Evolutionary conservation across 2,329 filamentous ascomycete species (phyloP).

Genomic region (Fusarium brevicatenulatum): DNA sequence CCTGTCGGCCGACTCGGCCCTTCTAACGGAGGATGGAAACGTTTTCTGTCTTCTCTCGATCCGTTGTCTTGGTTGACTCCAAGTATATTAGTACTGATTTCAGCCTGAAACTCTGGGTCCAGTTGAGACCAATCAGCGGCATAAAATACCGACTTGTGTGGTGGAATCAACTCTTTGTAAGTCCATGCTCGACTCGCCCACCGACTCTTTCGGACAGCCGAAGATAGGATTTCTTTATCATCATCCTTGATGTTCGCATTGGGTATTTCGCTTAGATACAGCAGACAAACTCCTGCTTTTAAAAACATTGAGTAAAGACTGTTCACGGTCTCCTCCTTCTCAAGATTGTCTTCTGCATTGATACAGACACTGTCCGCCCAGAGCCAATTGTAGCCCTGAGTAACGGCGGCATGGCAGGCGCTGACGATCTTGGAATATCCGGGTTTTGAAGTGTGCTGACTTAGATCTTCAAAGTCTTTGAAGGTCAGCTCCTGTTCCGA

Average conservation of each 20-base stretch:
- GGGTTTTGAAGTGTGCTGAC: background rate
- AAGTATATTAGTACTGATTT: rapidly evolving
- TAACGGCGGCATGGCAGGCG: rapidly evolving
- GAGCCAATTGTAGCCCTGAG: background rate
- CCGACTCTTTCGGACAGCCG: background rate
- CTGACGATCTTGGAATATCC: background rate
- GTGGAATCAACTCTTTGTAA: constrained; percentile 17
- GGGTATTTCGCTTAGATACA: constrained; percentile 45
- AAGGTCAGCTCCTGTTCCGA: background rate
- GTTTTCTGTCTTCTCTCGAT: rapidly evolving
- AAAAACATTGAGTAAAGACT: background rate
- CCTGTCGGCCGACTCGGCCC: too few species aligned
- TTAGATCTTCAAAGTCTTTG: background rate
- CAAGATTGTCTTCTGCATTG: background rate
- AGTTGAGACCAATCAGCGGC: background rate
- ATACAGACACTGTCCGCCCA: constrained; percentile 1
- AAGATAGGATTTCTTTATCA: constrained; percentile 4
- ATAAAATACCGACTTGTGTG: background rate
- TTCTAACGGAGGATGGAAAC: rapidly evolving
- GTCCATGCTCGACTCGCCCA: constrained; percentile 32
- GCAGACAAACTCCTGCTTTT: background rate
- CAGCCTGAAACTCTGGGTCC: background rate
- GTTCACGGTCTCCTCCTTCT: background rate
- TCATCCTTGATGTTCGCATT: constrained; percentile 25
- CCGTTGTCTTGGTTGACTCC: rapidly evolving